Evolutionary conservation across 176 grass and related monocot genomes (phyloP).

Genomic region (Aegilops speltoides): DNA sequence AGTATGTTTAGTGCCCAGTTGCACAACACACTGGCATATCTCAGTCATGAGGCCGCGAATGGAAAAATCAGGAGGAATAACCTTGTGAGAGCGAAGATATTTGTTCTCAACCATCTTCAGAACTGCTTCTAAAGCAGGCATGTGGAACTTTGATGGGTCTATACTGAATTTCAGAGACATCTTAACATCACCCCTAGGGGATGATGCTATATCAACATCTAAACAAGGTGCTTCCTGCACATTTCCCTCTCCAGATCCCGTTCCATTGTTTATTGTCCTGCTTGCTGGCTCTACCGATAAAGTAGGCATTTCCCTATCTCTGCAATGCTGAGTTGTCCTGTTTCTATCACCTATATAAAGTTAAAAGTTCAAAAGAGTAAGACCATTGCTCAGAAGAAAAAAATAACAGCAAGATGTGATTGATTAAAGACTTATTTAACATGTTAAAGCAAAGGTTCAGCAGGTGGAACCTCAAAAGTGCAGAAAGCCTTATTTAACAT

Average conservation of each 20-base stretch:
- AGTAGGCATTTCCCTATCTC: constrained; percentile 11
- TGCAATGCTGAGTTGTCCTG: background rate
- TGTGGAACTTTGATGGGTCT: constrained; percentile 43
- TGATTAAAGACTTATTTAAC: constrained; percentile 3
- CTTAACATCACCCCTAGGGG: constrained; percentile 59
- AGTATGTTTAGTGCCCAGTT: constrained; percentile 25
- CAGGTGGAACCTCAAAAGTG: background rate
- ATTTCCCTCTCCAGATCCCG: constrained; percentile 19
- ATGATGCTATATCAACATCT: constrained; percentile 57
- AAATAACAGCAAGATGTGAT: constrained; percentile 23
- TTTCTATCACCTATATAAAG: constrained; percentile 27
- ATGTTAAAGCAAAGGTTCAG: background rate
- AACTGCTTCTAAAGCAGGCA: constrained; percentile 54
- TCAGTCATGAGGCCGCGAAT: constrained; percentile 53
- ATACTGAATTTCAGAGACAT: constrained; percentile 46
- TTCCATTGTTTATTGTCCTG: background rate
- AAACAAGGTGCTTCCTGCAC: constrained; percentile 37
- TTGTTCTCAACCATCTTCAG: constrained; percentile 66
- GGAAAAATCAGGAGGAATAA: constrained; percentile 56
- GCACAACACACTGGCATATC: constrained; percentile 55
- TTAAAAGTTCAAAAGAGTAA: constrained; percentile 25
- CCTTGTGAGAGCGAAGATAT: constrained; percentile 54
- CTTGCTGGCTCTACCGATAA: constrained; percentile 9
- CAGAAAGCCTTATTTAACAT: background rate
- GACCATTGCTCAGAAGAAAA: background rate